phyloP scores from a whole-genome alignment of 2,329 filamentous ascomycete genomes.

The Diaporthe amygdali region DNA sequence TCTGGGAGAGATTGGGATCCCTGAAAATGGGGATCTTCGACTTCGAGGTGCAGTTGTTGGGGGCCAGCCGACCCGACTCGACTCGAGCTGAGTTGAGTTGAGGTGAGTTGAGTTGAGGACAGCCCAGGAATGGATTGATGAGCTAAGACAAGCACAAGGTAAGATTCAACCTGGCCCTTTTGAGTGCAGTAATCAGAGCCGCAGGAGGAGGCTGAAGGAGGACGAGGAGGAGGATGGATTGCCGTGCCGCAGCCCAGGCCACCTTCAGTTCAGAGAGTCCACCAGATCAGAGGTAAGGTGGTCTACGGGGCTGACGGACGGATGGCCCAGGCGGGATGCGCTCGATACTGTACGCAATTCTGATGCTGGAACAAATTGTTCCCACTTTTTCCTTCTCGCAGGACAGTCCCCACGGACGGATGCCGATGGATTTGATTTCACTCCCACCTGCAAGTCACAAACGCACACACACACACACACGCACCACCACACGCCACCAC shows the following conservation, averaged over 20 bases:
- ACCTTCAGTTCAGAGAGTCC: neutral
- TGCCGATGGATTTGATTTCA: conserved; percentile 4
- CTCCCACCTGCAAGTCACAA: neutral
- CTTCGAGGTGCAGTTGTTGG: neutral
- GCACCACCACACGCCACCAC: neutral
- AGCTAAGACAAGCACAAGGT: neutral
- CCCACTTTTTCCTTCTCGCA: conserved; percentile 17
- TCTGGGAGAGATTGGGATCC: conserved; percentile 24
- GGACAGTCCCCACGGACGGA: conserved; percentile 17
- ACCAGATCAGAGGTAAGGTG: neutral
- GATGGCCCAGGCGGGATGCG: conserved; percentile 1
- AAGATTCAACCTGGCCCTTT: neutral
- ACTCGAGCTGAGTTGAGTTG: too few species aligned
- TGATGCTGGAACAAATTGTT: conserved; percentile 2
- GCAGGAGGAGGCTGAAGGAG: neutral
- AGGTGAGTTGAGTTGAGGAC: neutral
- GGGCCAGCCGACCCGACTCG: conserved; percentile 4
- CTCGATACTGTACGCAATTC: neutral
- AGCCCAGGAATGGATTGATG: conserved; percentile 7
- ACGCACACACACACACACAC: neutral
- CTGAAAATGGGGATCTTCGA: conserved; percentile 15
- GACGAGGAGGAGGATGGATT: neutral
- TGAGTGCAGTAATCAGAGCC: neutral
- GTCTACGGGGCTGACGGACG: conserved; percentile 3
- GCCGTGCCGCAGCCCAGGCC: conserved; percentile 3